Percentiles rank a stretch among this genome's conserved stretches.
phyloP scores from a whole-genome alignment of 805 yeast genomes.

The Candida sphagnicola region DNA sequence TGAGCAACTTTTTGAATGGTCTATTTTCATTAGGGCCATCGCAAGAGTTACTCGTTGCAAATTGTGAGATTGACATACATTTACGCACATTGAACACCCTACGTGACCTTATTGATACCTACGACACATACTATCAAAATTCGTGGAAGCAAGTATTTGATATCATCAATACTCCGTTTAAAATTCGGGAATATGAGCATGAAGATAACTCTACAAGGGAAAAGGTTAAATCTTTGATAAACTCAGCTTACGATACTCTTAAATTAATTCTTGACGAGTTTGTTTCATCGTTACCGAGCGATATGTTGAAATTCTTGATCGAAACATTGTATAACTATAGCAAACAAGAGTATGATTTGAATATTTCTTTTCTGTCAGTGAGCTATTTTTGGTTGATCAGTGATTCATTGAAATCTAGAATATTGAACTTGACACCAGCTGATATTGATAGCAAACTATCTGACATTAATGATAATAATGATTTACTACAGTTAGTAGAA shows the following conservation, averaged over 20 bases:
- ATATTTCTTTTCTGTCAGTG: constrained; percentile 86
- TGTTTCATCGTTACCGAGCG: constrained; percentile 62
- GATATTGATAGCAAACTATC: background rate
- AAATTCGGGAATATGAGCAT: constrained; percentile 13
- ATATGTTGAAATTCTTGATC: constrained; percentile 60
- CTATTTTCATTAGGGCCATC: constrained; percentile 38
- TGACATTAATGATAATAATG: constrained; percentile 3
- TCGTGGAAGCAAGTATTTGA: constrained; percentile 74
- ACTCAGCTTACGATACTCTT: constrained; percentile 74
- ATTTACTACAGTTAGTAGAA: constrained; percentile 7
- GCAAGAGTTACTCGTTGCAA: constrained; percentile 42
- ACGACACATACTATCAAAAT: constrained; percentile 54
- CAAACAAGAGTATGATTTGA: constrained; percentile 66
- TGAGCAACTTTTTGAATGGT: constrained; percentile 41
- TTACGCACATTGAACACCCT: constrained; percentile 59
- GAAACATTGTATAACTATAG: constrained; percentile 73
- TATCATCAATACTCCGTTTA: constrained; percentile 59
- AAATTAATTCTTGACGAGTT: constrained; percentile 86
- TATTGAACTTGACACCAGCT: constrained; percentile 2
- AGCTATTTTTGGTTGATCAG: constrained; percentile 92
- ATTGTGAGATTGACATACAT: constrained; percentile 66
- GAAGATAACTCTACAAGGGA: constrained; percentile 36
- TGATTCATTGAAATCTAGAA: constrained; percentile 49
- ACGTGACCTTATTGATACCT: constrained; percentile 71
- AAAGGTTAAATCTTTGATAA: constrained; percentile 49